Percentiles rank a stretch among this genome's conserved stretches.
Conservation (phyloP, 2,329 filamentous ascomycete species). For the Epichloe baconii region DNA sequence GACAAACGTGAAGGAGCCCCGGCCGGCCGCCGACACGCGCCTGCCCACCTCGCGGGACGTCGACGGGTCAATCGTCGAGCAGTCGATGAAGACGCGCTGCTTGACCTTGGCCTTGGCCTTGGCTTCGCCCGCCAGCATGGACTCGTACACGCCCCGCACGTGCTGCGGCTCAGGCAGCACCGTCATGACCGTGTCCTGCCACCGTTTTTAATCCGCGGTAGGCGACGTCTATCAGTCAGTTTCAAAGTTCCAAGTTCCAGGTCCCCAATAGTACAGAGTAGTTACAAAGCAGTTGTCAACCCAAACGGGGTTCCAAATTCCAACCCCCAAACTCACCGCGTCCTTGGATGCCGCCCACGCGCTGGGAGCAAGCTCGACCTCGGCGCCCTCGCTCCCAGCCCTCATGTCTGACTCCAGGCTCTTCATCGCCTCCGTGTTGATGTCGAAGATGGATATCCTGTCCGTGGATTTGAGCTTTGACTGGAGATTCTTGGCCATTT, state of each 20-base stretch:
- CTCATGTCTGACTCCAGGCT: slow-evolving; percentile 35
- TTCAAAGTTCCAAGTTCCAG: too few species aligned
- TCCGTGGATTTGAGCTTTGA: slow-evolving; percentile 39
- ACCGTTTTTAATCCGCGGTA: not conserved
- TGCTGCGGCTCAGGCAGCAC: slow-evolving; percentile 82
- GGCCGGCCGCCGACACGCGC: slow-evolving; percentile 37
- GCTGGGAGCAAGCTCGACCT: slow-evolving; percentile 30
- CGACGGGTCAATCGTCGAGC: slow-evolving; percentile 87
- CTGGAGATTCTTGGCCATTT: slow-evolving; percentile 51
- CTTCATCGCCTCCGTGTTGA: slow-evolving; percentile 36
- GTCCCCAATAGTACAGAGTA: too few species aligned
- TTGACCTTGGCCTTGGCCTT: too few species aligned
- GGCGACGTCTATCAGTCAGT: too few species aligned
- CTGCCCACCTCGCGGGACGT: slow-evolving; percentile 69
- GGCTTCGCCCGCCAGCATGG: slow-evolving; percentile 46
- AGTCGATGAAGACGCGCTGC: slow-evolving; percentile 75
- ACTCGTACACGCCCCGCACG: slow-evolving; percentile 68
- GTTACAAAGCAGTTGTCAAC: too few species aligned
- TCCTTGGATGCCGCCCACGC: slow-evolving; percentile 36
- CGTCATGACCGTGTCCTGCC: slow-evolving; percentile 72
- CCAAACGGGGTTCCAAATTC: too few species aligned
- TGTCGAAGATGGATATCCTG: slow-evolving; percentile 41
- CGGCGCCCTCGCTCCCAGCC: slow-evolving; percentile 30
- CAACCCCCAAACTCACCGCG: slow-evolving; percentile 31
- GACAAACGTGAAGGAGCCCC: slow-evolving; percentile 71